Evolutionary conservation across 257 asterid species (phyloP), one percentile per base, ranked within the genome.

Genomic region (Solanum gandarillasii): DNA sequence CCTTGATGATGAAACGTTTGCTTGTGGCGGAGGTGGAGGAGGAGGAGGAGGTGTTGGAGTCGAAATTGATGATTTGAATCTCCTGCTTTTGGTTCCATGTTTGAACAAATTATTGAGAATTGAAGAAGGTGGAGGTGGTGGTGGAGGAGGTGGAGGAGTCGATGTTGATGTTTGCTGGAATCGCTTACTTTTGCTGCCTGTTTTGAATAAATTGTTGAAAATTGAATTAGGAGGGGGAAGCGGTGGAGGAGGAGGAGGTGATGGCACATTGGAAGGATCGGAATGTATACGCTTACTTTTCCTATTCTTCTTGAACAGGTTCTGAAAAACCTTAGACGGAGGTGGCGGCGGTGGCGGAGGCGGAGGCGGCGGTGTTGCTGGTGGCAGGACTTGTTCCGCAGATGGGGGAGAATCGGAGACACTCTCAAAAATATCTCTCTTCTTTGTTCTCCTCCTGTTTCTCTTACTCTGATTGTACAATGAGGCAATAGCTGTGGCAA

Each of bases 161-260:
- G 90, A 25, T 32, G 92, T 32, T 25, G 94, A 73, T 27, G 94
- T 85, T 20, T 89, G 87, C 34, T 73, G 88, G 87, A 91, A 92
- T 27, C 95, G 92, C 89, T 93, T 93, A 89, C 94, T 95, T 87
- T 89, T 92, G 89, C 73, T 89, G 38, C 93, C 94, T 6, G 91
- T 83, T 90, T 94, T 94, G 93, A 95, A 94, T 31, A 95, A 20
- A 46, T 90, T 93, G 32, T 93, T 94, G 93, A 95, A 93, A 65
- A 93, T 93, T 81, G 97, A 95, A 87, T 90, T 93, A n/a, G 95
- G 95, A 6, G 94, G 96, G 7, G 93, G 95, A n/a, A 94, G 95
- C 18, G 94, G 95, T 1, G 94, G 94, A 0, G 98, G 97, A 9
- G 96, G 94, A 0, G 98, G 94, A 0, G 94, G 92, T 11, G 94